Evolutionary conservation across 805 yeast species (phyloP).

Genomic region (Starmera amethionina): DNA sequence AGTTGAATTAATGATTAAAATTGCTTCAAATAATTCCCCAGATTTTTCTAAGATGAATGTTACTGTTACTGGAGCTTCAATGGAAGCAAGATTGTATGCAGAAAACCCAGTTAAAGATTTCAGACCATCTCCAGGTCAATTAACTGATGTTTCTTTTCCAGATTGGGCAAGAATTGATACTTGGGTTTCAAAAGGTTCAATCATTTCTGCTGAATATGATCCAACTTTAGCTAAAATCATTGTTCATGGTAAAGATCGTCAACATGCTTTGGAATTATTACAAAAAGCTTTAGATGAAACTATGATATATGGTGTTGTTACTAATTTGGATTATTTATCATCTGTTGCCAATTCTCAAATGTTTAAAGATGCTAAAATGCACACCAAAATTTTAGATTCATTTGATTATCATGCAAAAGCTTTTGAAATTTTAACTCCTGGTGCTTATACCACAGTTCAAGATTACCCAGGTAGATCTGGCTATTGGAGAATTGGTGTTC

Average conservation of each 20-base stretch:
- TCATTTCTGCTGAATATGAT: slow-evolving; percentile 85
- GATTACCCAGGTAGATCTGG: slow-evolving; percentile 89
- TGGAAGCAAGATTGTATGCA: slow-evolving; percentile 95
- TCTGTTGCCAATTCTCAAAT: slow-evolving; percentile 74
- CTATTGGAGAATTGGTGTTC: slow-evolving; percentile 70
- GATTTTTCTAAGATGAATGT: slow-evolving; percentile 50
- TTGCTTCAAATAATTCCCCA: slow-evolving; percentile 87
- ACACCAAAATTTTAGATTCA: slow-evolving; percentile 79
- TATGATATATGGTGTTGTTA: slow-evolving; percentile 75
- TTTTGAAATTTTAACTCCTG: slow-evolving; percentile 77
- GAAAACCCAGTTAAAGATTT: slow-evolving; percentile 95
- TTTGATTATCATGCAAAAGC: slow-evolving; percentile 76
- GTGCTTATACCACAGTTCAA: slow-evolving; percentile 93
- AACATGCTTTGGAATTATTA: slow-evolving; percentile 71
- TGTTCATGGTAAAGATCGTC: slow-evolving; percentile 85
- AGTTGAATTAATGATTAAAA: slow-evolving; percentile 93
- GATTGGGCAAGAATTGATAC: slow-evolving; percentile 88
- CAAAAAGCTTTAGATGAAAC: slow-evolving; percentile 81
- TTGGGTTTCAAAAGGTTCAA: slow-evolving; percentile 88
- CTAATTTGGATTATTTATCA: slow-evolving; percentile 84
- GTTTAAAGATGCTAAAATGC: slow-evolving; percentile 78
- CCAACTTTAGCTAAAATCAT: slow-evolving; percentile 95
- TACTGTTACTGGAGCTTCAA: slow-evolving; percentile 72
- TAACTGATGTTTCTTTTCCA: slow-evolving; percentile 80
- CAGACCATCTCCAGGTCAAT: slow-evolving; percentile 93